A percentile compares a stretch with the other conserved stretches of the same genome.
Evolutionary conservation across 2,329 filamentous ascomycete genomes (phyloP).

Genomic region (Pestalotiopsis sp.): DNA sequence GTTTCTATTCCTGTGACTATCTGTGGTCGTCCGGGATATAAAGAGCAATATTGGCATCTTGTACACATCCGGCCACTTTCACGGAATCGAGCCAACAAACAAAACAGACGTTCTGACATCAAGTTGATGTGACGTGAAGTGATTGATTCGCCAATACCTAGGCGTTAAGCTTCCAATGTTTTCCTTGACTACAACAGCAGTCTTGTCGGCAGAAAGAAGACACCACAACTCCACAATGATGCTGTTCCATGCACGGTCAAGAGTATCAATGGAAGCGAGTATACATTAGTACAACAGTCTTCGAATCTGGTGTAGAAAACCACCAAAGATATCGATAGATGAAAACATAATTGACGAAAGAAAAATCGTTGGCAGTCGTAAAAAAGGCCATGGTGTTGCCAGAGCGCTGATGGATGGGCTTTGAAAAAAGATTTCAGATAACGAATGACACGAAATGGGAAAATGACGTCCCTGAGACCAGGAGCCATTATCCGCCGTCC

Average conservation of each 20-base stretch:
- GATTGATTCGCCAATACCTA: not conserved
- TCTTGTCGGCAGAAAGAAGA: not conserved
- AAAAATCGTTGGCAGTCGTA: conserved; percentile 8
- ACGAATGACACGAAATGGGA: not conserved
- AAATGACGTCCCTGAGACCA: not conserved
- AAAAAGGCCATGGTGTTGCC: not conserved
- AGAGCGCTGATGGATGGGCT: not conserved
- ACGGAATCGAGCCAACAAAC: not conserved
- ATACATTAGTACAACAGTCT: conserved; percentile 1
- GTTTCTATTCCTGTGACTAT: not conserved
- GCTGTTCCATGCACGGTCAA: conserved; percentile 3
- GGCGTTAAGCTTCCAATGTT: not conserved
- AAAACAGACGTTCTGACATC: not conserved
- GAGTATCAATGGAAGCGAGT: conserved; percentile 5
- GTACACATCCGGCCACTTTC: not conserved
- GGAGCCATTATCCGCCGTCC: not conserved
- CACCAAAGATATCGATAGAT: not conserved
- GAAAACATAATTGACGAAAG: conserved; percentile 6
- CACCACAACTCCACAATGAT: conserved; percentile 7
- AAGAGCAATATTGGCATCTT: not conserved
- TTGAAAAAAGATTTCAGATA: not conserved
- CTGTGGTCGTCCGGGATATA: not conserved
- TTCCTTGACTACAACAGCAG: not conserved
- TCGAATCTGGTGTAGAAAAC: not conserved
- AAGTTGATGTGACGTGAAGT: not conserved